phyloP scores from a whole-genome alignment of 2,329 filamentous ascomycete genomes.

The Amauroascus verrucosus region DNA sequence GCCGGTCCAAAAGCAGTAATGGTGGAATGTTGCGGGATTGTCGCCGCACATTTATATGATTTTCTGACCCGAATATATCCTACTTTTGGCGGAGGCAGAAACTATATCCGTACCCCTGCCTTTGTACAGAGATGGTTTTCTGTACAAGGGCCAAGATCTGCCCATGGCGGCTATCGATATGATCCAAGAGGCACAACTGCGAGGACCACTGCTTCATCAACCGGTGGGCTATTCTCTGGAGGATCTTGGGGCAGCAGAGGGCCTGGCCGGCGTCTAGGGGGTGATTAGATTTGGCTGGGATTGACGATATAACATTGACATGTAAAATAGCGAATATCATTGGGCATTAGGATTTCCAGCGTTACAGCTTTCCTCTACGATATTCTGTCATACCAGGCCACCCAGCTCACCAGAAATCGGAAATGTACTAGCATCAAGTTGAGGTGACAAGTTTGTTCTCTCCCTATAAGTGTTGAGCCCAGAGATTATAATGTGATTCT shows the following conservation, averaged over 20 bases:
- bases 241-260: slow-evolving; percentile 33
- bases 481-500: too few species aligned
- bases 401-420: too few species aligned
- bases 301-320: neutral
- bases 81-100: slow-evolving; percentile 72
- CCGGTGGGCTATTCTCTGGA: slow-evolving; percentile 27
- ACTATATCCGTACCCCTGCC: slow-evolving; percentile 62
- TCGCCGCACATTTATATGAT: slow-evolving; percentile 82
- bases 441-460: too few species aligned
- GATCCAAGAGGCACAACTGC: slow-evolving; percentile 49
- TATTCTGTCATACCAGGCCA: too few species aligned
- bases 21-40: slow-evolving; percentile 62
- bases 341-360: too few species aligned
- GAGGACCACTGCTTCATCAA: slow-evolving; percentile 7
- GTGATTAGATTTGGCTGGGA: slow-evolving; percentile 18
- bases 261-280: slow-evolving; percentile 33
- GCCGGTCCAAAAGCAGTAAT: slow-evolving; percentile 48
- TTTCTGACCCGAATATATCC: slow-evolving; percentile 85
- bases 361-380: too few species aligned
- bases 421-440: too few species aligned
- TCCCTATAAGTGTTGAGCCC: too few species aligned
- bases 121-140: slow-evolving; percentile 59
- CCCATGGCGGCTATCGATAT: slow-evolving; percentile 45
- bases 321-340: neutral
- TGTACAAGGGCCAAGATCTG: slow-evolving; percentile 14